A percentile compares a stretch with the other conserved stretches of the same genome.
Conservation (phyloP, 2,329 filamentous ascomycete genomes). For the Madurella fahalii region DNA sequence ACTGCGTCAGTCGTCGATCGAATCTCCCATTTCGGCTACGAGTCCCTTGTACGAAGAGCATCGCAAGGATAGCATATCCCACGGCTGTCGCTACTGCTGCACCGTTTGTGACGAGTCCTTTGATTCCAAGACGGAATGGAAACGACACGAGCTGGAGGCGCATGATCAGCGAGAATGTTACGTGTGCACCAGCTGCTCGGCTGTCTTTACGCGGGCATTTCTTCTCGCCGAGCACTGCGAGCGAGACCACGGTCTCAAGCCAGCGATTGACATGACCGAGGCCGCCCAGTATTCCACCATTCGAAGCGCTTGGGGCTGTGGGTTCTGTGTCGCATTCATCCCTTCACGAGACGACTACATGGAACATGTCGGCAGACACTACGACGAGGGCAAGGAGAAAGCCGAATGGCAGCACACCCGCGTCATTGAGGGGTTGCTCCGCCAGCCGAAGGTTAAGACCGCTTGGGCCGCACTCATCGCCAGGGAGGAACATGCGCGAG, state of each 20-base stretch:
- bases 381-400: conserved; percentile 19
- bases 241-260: conserved; percentile 5
- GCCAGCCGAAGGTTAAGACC: conserved; percentile 16
- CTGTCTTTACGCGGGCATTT: background rate
- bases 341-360: conserved; percentile 22
- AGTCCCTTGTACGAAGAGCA: conserved; percentile 14
- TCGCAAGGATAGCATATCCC: conserved; percentile 11
- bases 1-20: conserved; percentile 14
- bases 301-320: conserved; percentile 23
- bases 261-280: background rate
- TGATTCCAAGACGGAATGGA: conserved; percentile 19
- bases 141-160: conserved; percentile 16
- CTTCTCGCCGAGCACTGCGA: conserved; percentile 9
- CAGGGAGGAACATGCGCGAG: conserved; percentile 13
- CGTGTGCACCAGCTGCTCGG: conserved; percentile 10
- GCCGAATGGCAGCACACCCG: conserved; percentile 21
- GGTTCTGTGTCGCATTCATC: conserved; percentile 19
- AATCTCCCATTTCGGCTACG: conserved; percentile 17
- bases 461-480: conserved; percentile 18
- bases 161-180: conserved; percentile 16
- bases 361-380: conserved; percentile 25
- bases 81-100: conserved; percentile 15
- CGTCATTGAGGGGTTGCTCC: conserved; percentile 23
- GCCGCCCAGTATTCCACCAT: background rate
- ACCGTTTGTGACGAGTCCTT: conserved; percentile 23